These are phyloP conservation scores for Panicum miliaceum DNA, from an alignment of 176 grass and related monocot species.

Conservation along the genomic window DNA sequence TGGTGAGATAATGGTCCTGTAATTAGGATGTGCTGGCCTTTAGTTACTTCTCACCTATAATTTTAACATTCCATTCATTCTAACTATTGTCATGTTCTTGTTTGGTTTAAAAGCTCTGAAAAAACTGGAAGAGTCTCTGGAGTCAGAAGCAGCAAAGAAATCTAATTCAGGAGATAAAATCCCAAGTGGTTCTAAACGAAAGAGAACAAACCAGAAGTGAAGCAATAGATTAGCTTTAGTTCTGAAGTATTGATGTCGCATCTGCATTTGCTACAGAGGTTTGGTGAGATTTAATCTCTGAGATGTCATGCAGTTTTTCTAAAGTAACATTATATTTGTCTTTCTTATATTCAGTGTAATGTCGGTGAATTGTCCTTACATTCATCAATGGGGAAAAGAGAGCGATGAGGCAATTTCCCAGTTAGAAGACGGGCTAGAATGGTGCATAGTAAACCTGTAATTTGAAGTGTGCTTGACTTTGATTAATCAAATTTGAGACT, in stretches of 20 bases:
- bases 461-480: constrained; percentile 8
- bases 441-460: neutral
- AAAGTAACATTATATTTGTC: neutral
- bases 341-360: neutral
- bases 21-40: neutral
- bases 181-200: constrained; percentile 53
- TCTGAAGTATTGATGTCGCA: neutral
- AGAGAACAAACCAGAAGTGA: constrained; percentile 43
- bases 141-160: constrained; percentile 69
- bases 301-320: neutral
- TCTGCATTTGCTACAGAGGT: constrained; percentile 15
- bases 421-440: neutral
- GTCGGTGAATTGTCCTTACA: neutral
- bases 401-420: neutral
- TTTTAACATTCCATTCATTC: constrained; percentile 19
- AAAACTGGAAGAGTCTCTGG: constrained; percentile 69
- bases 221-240: constrained; percentile 27
- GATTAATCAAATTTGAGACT: neutral
- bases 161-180: constrained; percentile 49
- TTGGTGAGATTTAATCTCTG: constrained; percentile 23
- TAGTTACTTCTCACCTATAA: neutral
- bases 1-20: constrained; percentile 44
- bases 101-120: constrained; percentile 62
- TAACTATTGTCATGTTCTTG: constrained; percentile 23
- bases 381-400: neutral